Evolutionary conservation across 345 rosid genomes (phyloP).

Genomic region (Hibiscus syriacus): DNA sequence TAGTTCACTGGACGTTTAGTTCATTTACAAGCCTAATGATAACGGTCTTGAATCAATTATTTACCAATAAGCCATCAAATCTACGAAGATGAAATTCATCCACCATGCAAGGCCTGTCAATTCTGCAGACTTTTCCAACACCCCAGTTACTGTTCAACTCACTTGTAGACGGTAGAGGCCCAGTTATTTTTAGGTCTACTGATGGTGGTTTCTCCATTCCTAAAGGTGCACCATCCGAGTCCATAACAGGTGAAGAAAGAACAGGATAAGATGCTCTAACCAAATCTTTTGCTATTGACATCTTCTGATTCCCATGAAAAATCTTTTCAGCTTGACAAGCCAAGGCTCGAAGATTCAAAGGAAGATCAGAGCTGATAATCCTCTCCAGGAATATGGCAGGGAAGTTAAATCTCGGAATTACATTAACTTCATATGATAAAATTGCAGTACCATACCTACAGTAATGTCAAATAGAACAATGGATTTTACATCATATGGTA

Average conservation of each 20-base stretch:
- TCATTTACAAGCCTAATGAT: no score
- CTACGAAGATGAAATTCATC: constrained; percentile 98
- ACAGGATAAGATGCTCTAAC: constrained; percentile 21
- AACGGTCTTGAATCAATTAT: constrained; percentile 20
- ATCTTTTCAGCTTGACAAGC: constrained; percentile 70
- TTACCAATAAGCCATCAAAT: constrained; percentile 90
- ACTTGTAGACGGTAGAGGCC: constrained; percentile 28
- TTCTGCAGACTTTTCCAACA: constrained; percentile 69
- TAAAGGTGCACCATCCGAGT: constrained; percentile 22
- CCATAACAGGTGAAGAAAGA: constrained; percentile 25
- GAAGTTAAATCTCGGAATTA: constrained; percentile 82
- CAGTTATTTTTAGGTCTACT: constrained; percentile 20
- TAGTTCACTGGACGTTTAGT: no score
- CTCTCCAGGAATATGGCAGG: constrained; percentile 92
- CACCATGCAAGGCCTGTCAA: constrained; percentile 67
- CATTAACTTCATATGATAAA: constrained; percentile 80
- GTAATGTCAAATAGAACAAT: constrained; percentile 2
- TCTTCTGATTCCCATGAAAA: constrained; percentile 35
- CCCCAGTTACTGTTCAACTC: constrained; percentile 71
- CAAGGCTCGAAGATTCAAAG: constrained; percentile 84
- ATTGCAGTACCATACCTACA: constrained; percentile 51
- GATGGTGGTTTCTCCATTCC: constrained; percentile 19
- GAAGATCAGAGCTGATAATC: constrained; percentile 90
- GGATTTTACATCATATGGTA: background rate
- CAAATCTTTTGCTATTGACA: constrained; percentile 21